Evolutionary conservation across 305 asterid species (phyloP).

Genomic region (Rubia peregrina): DNA sequence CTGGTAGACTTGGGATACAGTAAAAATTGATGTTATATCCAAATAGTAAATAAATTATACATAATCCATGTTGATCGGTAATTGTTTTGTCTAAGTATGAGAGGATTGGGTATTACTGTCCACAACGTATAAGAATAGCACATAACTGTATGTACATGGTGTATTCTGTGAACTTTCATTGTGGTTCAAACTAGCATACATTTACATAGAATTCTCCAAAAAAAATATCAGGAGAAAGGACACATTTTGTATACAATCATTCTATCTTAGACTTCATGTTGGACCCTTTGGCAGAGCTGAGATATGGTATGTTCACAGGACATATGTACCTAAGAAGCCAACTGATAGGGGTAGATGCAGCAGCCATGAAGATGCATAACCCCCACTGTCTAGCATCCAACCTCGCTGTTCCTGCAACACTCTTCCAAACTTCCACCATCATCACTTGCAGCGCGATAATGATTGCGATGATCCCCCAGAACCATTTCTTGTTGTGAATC

Average conservation of each 20-base stretch:
- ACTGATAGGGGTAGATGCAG: constrained; percentile 10
- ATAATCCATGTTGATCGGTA: too few species aligned
- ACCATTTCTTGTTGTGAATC: constrained; percentile 13
- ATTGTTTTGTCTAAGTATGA: too few species aligned
- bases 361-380: constrained; percentile 6
- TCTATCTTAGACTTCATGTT: constrained; percentile 10
- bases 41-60: too few species aligned
- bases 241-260: background rate
- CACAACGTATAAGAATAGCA: too few species aligned
- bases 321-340: constrained; percentile 8
- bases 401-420: constrained; percentile 9
- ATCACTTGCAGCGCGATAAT: background rate
- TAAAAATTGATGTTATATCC: too few species aligned
- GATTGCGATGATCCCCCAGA: constrained; percentile 14
- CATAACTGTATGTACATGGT: too few species aligned
- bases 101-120: too few species aligned
- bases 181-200: background rate
- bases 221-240: background rate
- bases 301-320: constrained; percentile 9
- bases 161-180: background rate
- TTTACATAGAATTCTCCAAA: constrained; percentile 4
- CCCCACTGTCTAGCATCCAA: constrained; percentile 14
- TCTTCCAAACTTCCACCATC: constrained; percentile 15
- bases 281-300: constrained; percentile 3
- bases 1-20: too few species aligned